Base-by-base conservation (phyloP, 2,329 filamentous ascomycete species). In the Plenodomus lindquistii region DNA sequence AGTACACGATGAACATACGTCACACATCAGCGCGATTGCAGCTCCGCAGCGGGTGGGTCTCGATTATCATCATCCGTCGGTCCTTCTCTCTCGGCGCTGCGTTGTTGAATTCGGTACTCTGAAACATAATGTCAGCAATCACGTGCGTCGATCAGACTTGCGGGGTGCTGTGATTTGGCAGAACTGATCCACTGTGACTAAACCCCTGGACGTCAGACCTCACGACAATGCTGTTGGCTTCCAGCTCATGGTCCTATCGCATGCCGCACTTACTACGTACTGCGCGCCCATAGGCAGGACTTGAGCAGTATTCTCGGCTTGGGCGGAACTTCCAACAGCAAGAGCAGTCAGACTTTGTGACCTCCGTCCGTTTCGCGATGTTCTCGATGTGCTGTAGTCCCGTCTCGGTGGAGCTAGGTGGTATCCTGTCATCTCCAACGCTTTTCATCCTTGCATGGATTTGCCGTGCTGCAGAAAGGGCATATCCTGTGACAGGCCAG, bases 401-500 rank as follows among this genome's bases (percentile, higher is more conserved):
- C 43, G 37, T 42, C 37, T 37, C 19, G 46, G 58, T 59, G 55
- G 58, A 44, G 44, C 51, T 31, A 16, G 37, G 34, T 37, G 46
- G 34, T 46, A 45, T 63, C 62, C 59, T 63, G 45, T 58, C 57
- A 65, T 65, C 57, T 65, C 55, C 45, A 61, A 50, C 42, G 42
- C 50, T 36, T 41, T 47, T 37, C 31, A 54, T 46, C 50, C 54
- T 52, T 60, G 54, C 60, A 62, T 57, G 59, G 60, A 46, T 54
- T 42, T 44, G 50, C 54, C 49, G 48, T 52, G 42, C 48, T 47
- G 10, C 39, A 43, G 20, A 42, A 44, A 37, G 47, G 50, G 47
- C 45, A 39, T 48, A 52, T 55, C 37, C 59, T 62, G 61, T 62
- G 60, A 63, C 65, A 57, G 57, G 62, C 45, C 55, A 56, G 61